Evolutionary conservation across 2,329 filamentous ascomycete species (phyloP).

Genomic region (Ilyonectria destructans): DNA sequence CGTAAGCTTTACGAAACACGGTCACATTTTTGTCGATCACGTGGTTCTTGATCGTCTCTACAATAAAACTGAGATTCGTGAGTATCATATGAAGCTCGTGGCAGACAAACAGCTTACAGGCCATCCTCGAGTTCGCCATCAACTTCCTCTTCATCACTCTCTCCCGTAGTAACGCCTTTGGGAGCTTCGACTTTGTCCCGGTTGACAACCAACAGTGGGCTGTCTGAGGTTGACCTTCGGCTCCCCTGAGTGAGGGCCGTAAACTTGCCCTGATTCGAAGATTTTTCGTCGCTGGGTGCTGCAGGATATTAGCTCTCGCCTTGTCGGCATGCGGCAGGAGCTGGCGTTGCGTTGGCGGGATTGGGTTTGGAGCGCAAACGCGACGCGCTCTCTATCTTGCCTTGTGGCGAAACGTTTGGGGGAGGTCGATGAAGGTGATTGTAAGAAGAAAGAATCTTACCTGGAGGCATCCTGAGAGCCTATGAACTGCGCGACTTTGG

Average conservation of each 20-base stretch:
- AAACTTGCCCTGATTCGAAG: slow-evolving; percentile 53
- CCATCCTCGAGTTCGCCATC: no score
- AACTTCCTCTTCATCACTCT: no score
- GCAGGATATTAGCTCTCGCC: slow-evolving; percentile 38
- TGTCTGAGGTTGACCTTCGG: slow-evolving; percentile 42
- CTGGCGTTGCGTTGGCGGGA: not conserved
- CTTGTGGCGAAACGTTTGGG: slow-evolving; percentile 17
- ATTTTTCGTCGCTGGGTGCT: slow-evolving; percentile 59
- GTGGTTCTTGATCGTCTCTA: no score
- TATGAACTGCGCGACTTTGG: not conserved
- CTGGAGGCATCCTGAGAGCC: slow-evolving; percentile 47
- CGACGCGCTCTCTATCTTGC: slow-evolving; percentile 20
- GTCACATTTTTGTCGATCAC: no score
- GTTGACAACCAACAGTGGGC: no score
- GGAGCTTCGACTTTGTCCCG: no score
- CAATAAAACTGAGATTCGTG: no score
- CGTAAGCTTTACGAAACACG: no score
- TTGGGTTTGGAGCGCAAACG: slow-evolving; percentile 20
- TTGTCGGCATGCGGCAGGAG: slow-evolving; percentile 20
- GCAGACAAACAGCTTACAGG: no score
- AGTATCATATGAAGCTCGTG: no score
- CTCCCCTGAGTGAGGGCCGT: slow-evolving; percentile 42
- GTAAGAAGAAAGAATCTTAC: slow-evolving; percentile 35
- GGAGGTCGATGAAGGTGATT: not conserved
- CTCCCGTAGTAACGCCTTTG: no score